These are phyloP conservation scores for Teratosphaeria pseudoeucalypti DNA, from an alignment of 2,329 filamentous ascomycete species.

Conservation along the genomic window DNA sequence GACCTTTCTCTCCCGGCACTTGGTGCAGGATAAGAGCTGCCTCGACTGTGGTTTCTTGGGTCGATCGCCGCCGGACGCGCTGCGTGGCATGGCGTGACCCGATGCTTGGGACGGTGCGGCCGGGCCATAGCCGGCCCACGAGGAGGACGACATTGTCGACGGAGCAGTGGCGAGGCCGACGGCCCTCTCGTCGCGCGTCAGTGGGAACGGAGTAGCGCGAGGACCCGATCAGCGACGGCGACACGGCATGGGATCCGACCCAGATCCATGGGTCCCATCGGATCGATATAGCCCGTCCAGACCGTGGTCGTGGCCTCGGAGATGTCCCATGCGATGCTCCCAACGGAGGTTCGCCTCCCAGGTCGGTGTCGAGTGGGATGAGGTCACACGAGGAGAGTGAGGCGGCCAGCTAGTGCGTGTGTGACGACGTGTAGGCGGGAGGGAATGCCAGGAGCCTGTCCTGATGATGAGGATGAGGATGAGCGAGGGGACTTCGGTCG, in stretches of 20 bases:
- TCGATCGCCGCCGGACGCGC: slow-evolving; percentile 19
- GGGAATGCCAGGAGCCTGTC: neutral
- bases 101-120: slow-evolving; percentile 10
- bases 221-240: slow-evolving; percentile 21
- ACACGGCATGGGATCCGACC: slow-evolving; percentile 21
- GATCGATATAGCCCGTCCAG: slow-evolving; percentile 9
- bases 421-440: neutral
- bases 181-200: slow-evolving; percentile 3
- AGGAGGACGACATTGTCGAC: slow-evolving; percentile 17
- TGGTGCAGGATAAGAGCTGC: slow-evolving; percentile 39
- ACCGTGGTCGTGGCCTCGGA: neutral
- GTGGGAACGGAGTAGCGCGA: slow-evolving; percentile 9
- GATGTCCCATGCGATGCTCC: slow-evolving; percentile 3
- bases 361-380: neutral
- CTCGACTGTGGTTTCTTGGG: slow-evolving; percentile 32
- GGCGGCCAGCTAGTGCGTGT: neutral
- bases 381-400: neutral
- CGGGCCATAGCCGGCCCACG: slow-evolving; percentile 19
- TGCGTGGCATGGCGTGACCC: slow-evolving; percentile 10
- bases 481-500: neutral
- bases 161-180: slow-evolving; percentile 1
- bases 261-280: slow-evolving; percentile 14
- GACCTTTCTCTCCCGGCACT: slow-evolving; percentile 40
- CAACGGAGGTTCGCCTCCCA: slow-evolving; percentile 10
- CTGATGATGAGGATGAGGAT: no score